Percentiles rank a stretch among this genome's conserved stretches.
Conservation (phyloP, 192 early-diverging fungal species). For the Coemansia javaensis region DNA sequence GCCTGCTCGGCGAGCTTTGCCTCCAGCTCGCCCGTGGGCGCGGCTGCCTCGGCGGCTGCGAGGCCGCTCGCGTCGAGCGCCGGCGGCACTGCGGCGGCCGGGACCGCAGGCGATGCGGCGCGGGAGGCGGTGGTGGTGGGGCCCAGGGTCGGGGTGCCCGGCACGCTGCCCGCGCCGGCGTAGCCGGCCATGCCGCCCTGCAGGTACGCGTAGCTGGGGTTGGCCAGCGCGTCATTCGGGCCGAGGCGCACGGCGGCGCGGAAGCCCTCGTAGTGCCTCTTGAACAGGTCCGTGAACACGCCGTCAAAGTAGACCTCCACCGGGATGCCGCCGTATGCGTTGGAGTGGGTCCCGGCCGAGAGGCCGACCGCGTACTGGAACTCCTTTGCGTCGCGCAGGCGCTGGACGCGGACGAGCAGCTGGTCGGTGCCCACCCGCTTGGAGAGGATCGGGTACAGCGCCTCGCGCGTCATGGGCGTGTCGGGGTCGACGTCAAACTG, state of each 20-base stretch:
- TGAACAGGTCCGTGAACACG: slow-evolving; percentile 81
- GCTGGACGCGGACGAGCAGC: slow-evolving; percentile 74
- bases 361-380: slow-evolving; percentile 68
- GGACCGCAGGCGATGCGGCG: slow-evolving; percentile 17
- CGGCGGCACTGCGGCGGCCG: background rate
- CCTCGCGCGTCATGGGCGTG: slow-evolving; percentile 62
- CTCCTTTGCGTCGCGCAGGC: slow-evolving; percentile 76
- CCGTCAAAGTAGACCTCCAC: slow-evolving; percentile 77
- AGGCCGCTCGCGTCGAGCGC: slow-evolving; percentile 1
- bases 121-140: slow-evolving; percentile 15
- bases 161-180: slow-evolving; percentile 17
- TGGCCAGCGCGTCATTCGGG: slow-evolving; percentile 15
- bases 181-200: slow-evolving; percentile 33
- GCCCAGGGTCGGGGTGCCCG: slow-evolving; percentile 27
- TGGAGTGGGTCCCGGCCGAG: slow-evolving; percentile 59
- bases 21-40: slow-evolving; percentile 29
- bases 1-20: slow-evolving; percentile 24
- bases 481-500: slow-evolving; percentile 85
- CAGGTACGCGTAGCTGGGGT: slow-evolving; percentile 34
- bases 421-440: slow-evolving; percentile 85
- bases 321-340: slow-evolving; percentile 57
- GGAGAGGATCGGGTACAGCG: slow-evolving; percentile 74
- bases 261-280: slow-evolving; percentile 68
- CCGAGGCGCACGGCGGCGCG: slow-evolving; percentile 20
- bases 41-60: background rate